Evolutionary conservation across 1,139 yeast genomes (phyloP).

Genomic region (Nakaseomyces nivariensis): DNA sequence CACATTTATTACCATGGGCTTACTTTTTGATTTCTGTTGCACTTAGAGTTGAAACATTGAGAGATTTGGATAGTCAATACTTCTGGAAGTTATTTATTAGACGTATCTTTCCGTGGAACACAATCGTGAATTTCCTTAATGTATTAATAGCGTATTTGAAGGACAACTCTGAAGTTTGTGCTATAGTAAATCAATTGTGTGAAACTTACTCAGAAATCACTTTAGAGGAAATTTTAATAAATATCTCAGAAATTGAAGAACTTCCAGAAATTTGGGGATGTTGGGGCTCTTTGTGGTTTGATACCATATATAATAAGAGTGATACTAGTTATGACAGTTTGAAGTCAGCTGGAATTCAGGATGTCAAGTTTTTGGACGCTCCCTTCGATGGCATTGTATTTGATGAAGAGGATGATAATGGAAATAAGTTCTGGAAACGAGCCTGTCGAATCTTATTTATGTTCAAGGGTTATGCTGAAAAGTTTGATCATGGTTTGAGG

Average conservation of each 20-base stretch:
- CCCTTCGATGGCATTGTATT: conserved; percentile 56
- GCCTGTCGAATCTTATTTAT: conserved; percentile 24
- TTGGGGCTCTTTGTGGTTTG: conserved; percentile 80
- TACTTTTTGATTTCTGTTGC: conserved; percentile 58
- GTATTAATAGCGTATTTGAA: conserved; percentile 28
- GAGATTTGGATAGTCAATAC: conserved; percentile 17
- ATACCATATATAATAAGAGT: conserved; percentile 33
- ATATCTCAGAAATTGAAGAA: conserved; percentile 48
- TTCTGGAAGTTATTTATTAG: conserved; percentile 42
- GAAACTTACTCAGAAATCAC: conserved; percentile 14
- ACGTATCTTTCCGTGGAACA: conserved; percentile 59
- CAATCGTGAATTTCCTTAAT: conserved; percentile 52
- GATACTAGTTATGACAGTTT: conserved; percentile 40
- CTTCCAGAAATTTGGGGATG: conserved; percentile 74
- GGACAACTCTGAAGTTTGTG: conserved; percentile 17
- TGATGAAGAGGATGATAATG: conserved; percentile 32
- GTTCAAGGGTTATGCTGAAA: conserved; percentile 23
- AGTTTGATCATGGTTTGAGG: conserved; percentile 16
- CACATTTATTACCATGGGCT: conserved; percentile 64
- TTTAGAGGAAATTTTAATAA: conserved; percentile 30
- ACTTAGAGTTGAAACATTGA: conserved; percentile 37
- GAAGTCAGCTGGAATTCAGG: conserved; percentile 48
- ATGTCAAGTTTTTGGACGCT: conserved; percentile 47
- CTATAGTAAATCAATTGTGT: conserved; percentile 17
- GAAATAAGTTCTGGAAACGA: conserved; percentile 28